Evolutionary conservation across 2,329 filamentous ascomycete species (phyloP).

Genomic region (Purpureocillium takamizusanense): DNA sequence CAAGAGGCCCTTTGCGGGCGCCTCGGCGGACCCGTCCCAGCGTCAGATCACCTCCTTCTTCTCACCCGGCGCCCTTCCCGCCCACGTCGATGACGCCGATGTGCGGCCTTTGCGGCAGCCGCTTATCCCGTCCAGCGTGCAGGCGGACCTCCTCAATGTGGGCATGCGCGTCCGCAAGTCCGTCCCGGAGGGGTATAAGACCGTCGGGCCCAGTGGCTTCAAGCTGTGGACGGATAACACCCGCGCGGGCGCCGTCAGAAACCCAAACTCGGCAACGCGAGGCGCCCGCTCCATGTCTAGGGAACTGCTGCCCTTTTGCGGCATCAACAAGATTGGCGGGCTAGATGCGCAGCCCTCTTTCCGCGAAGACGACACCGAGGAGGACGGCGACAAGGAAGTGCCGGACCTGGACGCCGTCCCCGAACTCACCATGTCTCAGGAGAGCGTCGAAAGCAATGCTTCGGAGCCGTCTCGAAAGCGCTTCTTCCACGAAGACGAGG

Average conservation of each 20-base stretch:
- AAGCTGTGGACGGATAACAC: conserved; percentile 37
- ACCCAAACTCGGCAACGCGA: conserved; percentile 7
- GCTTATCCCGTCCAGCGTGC: conserved; percentile 53
- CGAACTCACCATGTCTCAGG: conserved; percentile 46
- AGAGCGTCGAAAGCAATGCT: conserved; percentile 33
- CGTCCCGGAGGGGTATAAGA: conserved; percentile 91
- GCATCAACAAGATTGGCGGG: conserved; percentile 67
- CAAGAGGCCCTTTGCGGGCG: conserved; percentile 55
- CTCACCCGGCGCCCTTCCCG: conserved; percentile 24
- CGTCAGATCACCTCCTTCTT: conserved; percentile 60
- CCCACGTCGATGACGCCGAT: conserved; percentile 23
- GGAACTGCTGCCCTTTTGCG: conserved; percentile 74
- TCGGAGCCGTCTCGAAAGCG: conserved; percentile 35
- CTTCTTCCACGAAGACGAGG: conserved; percentile 33
- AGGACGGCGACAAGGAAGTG: conserved; percentile 18
- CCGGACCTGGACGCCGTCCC: conserved; percentile 32
- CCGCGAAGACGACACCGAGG: conserved; percentile 13
- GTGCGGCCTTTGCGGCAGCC: conserved; percentile 27
- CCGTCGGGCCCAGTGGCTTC: conserved; percentile 40
- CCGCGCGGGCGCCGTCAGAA: background rate
- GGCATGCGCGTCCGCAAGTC: conserved; percentile 93
- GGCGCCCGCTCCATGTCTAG: conserved; percentile 23
- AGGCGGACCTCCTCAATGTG: conserved; percentile 79
- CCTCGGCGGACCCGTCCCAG: conserved; percentile 47
- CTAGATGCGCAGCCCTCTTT: conserved; percentile 48